These are phyloP conservation scores for Halophytophthora polymorphica DNA, from an alignment of 352 stramenopile genomes.

Conservation along the genomic window DNA sequence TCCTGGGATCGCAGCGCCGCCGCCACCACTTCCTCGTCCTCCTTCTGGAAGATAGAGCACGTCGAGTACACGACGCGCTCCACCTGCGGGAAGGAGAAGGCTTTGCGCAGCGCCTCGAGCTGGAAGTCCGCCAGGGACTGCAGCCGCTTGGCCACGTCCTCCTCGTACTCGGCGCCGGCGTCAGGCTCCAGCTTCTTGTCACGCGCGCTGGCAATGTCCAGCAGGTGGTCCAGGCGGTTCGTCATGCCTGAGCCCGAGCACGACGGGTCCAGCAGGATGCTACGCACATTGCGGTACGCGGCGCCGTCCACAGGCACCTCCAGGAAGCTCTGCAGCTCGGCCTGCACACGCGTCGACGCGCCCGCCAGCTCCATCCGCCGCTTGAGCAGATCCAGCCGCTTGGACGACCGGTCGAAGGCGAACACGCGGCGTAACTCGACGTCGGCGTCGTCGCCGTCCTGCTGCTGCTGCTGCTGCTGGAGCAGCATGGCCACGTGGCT, in stretches of 20 bases:
- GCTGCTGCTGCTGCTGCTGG: slow-evolving; percentile 53
- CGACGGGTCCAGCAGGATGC: slow-evolving; percentile 95
- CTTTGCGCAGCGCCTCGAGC: slow-evolving; percentile 90
- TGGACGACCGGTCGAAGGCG: slow-evolving; percentile 91
- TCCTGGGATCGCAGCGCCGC: slow-evolving; percentile 74
- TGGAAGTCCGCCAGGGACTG: slow-evolving; percentile 95
- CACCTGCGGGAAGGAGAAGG: slow-evolving; percentile 93
- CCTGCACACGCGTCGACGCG: slow-evolving; percentile 72
- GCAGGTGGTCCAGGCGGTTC: slow-evolving; percentile 89
- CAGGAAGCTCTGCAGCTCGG: slow-evolving; percentile 92
- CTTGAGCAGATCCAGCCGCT: slow-evolving; percentile 88
- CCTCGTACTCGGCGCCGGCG: slow-evolving; percentile 36
- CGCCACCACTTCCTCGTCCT: slow-evolving; percentile 95
- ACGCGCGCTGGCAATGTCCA: slow-evolving; percentile 79
- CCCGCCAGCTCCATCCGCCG: slow-evolving; percentile 83
- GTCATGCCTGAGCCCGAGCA: slow-evolving; percentile 97
- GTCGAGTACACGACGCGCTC: slow-evolving; percentile 96
- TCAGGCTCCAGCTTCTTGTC: slow-evolving; percentile 41
- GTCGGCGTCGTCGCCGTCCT: slow-evolving; percentile 28
- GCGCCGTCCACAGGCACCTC: slow-evolving; percentile 69
- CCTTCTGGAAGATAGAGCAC: slow-evolving; percentile 94
- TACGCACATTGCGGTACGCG: slow-evolving; percentile 87
- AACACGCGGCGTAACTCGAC: slow-evolving; percentile 82
- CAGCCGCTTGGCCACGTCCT: slow-evolving; percentile 73
- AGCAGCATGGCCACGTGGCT: slow-evolving; percentile 95